A percentile compares a stretch with the other conserved stretches of the same genome.
These are phyloP conservation scores for Pistacia integerrima DNA, from an alignment of 345 rosid species.

Conservation along the genomic window DNA sequence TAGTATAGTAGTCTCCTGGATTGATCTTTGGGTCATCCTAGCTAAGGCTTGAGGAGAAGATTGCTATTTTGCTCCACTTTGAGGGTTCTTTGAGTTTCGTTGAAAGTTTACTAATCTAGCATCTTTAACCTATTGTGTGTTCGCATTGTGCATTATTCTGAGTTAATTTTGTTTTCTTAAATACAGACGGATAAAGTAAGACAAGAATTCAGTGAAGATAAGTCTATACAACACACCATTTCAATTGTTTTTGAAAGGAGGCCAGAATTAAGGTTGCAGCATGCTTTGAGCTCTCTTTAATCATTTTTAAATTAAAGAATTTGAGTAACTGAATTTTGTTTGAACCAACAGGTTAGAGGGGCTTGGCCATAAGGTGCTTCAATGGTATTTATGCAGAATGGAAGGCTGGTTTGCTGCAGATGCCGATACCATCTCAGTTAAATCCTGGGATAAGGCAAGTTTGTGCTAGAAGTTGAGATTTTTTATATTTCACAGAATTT, in stretches of 20 bases:
- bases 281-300: neutral
- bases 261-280: slow-evolving; percentile 77
- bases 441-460: slow-evolving; percentile 86
- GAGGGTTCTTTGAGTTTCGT: neutral
- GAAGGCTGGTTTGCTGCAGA: slow-evolving; percentile 99
- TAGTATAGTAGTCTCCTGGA: neutral
- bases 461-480: neutral
- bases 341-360: slow-evolving; percentile 66
- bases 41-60: neutral
- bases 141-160: slow-evolving; percentile 10
- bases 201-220: slow-evolving; percentile 60
- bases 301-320: neutral
- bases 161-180: slow-evolving; percentile 22
- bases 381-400: slow-evolving; percentile 98
- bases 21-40: neutral
- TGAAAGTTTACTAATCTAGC: neutral
- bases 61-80: neutral
- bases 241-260: slow-evolving; percentile 71
- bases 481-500: neutral
- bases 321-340: slow-evolving; percentile 11
- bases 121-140: neutral
- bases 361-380: slow-evolving; percentile 77
- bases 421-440: slow-evolving; percentile 88
- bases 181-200: slow-evolving; percentile 83
- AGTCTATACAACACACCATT: slow-evolving; percentile 71